phyloP scores from a whole-genome alignment of 2,329 filamentous ascomycete species.

The Chaetomium olivaceum region DNA sequence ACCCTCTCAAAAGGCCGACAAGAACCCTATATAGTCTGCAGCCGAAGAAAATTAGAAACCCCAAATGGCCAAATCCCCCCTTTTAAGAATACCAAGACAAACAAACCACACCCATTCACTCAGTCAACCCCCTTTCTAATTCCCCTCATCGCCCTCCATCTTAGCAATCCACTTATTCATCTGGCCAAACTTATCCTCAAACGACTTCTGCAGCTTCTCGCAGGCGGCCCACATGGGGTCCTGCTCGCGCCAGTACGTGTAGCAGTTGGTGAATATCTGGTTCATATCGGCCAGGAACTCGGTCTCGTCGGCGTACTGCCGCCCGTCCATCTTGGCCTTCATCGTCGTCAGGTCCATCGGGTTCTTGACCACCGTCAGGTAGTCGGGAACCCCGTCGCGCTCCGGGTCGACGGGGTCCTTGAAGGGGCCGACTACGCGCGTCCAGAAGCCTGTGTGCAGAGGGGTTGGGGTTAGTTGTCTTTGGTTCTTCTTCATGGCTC shows the following conservation, averaged over 20 bases:
- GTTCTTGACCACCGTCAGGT: constrained; percentile 59
- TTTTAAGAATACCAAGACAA: background rate
- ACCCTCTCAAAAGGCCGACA: background rate
- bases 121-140: background rate
- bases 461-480: background rate
- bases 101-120: too few species aligned
- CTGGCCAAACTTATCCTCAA: constrained; percentile 48
- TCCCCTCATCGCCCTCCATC: constrained; percentile 48
- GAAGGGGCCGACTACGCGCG: constrained; percentile 63
- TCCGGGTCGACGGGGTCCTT: constrained; percentile 59
- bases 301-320: constrained; percentile 52
- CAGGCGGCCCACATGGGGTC: constrained; percentile 58
- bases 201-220: constrained; percentile 58
- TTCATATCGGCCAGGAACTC: constrained; percentile 60
- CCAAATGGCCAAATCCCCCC: background rate
- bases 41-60: background rate
- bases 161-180: constrained; percentile 63
- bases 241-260: constrained; percentile 60
- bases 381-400: constrained; percentile 60
- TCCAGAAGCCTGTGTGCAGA: constrained; percentile 61
- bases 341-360: constrained; percentile 65
- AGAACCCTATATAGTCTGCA: background rate
- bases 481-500: background rate
- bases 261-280: constrained; percentile 65
- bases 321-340: constrained; percentile 59